Evolutionary conservation across 805 yeast genomes (phyloP), one percentile per base, ranked within the genome.

Genomic region (Myxozyma geophila): DNA sequence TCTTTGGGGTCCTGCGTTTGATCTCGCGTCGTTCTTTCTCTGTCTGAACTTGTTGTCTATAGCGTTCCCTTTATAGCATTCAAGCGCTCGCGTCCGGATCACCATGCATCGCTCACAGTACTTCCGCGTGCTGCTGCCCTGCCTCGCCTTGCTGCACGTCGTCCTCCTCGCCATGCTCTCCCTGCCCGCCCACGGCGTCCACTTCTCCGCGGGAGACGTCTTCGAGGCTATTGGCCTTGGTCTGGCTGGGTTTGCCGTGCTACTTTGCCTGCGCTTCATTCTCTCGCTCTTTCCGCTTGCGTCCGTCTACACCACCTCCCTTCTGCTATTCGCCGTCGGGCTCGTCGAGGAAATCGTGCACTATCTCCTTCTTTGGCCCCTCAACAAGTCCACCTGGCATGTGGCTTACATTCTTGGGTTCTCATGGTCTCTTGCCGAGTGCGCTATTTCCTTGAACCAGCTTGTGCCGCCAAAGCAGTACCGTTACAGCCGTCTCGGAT

Each of bases 401-500:
- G 59, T 37, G 36, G 54, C 67, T 10, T 64, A 60, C 36, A 44
- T 60, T 35, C 59, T 64, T 3, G 67, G 67, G 12, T 64, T 60
- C 13, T 37, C 67, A 2, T 64, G 67, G 67, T 64, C 67, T 7
- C 37, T 64, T 2, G 64, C 64, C 28, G 67, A 64, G 46, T 64
- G 67, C 60, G 56, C 23, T 3, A 56, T 64, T 36, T 64, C 67
- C 19, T 54, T 64, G 7, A 46, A 41, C 48, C 67, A 64, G 54
- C 64, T 64, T 23, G 62, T 64, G 2, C 67, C 67, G 36, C 64
- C 67, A 15, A 46, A 48, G 44, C 61, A 53, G 55, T 64, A 64
- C 55, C 47, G 64, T 50, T 64, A 64, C 43, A 33, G 52, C 15
- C 59, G 60, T 21, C 55, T 60, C 48, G 54, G 57, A 15, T 35